Percentiles rank a stretch among this genome's conserved stretches.
These are phyloP conservation scores for Trichothecium sympodiale DNA, from an alignment of 2,329 filamentous ascomycete species.

Conservation along the genomic window DNA sequence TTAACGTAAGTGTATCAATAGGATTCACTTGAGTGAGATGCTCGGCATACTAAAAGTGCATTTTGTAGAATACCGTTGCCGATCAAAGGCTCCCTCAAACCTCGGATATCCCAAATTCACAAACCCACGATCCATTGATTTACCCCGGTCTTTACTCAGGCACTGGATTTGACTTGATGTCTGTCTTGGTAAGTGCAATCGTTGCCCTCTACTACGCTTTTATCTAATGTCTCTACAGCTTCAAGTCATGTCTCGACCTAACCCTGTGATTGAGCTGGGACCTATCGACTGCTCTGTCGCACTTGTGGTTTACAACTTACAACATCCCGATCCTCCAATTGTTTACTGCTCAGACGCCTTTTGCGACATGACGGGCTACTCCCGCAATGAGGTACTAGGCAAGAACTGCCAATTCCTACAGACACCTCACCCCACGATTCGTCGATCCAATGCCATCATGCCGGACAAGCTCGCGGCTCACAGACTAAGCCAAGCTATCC, in stretches of 20 bases:
- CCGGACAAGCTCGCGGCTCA: conserved; percentile 48
- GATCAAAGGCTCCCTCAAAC: background rate
- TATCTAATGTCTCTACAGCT: conserved; percentile 21
- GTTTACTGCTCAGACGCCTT: conserved; percentile 80
- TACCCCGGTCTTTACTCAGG: conserved; percentile 45
- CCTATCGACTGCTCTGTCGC: conserved; percentile 77
- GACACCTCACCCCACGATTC: conserved; percentile 31
- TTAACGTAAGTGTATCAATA: conserved; percentile 17
- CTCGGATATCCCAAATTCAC: conserved; percentile 3
- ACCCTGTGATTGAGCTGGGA: conserved; percentile 69
- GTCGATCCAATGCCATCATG: too few relatives aligned
- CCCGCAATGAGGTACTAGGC: conserved; percentile 60
- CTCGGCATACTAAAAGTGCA: background rate
- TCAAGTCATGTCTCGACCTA: conserved; percentile 57
- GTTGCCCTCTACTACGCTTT: background rate
- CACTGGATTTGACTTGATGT: conserved; percentile 45
- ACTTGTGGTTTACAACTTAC: conserved; percentile 71
- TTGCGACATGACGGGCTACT: conserved; percentile 68
- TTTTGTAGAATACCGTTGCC: background rate
- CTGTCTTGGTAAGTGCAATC: conserved; percentile 34
- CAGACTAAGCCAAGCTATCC: conserved; percentile 35
- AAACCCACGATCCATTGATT: conserved; percentile 34
- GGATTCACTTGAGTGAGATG: background rate
- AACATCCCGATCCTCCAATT: conserved; percentile 63
- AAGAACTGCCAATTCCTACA: conserved; percentile 81